Base-by-base conservation (phyloP, 1,284 basidiomycete genomes). In the Cystobasidium sp. region DNA sequence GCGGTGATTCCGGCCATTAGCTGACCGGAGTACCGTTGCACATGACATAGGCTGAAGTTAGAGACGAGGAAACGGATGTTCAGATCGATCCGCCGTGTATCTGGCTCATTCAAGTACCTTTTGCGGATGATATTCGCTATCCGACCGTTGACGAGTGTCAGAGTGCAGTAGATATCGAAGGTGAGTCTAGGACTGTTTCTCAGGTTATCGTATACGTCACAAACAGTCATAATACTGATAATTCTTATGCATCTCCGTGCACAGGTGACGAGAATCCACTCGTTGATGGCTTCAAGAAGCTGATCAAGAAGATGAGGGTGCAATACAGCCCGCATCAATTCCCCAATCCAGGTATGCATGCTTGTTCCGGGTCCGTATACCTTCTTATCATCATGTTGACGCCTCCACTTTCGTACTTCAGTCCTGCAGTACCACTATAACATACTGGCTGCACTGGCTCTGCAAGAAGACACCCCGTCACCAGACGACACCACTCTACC, bases 81-180 rank as follows among this genome's bases (percentile, higher is more conserved):
- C 87, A 93, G 86, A 86, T 87, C 52, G 88, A 91, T 66, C 93
- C 96, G 22, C 89, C 92, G 0, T 97, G 97, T 0, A 92, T 99
- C 81, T 93, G 98, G 83, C 85, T 98, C 66, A 91, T 97, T 75
- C 89, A 90, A 10, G 83, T 98, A 31, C 95, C 96, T 0, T 99
- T 91, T 80, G 91, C 92, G 7, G 96, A 99, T 80, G 97, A 99
- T 80, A 90, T 99, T 63, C 89, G 96, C 6, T 59, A 73, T 22
- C 65, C 71, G 39, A 55, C 49, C 10, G 37, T 52, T 18, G 51
- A 52, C 16, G 58, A 65, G n/a, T 65, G 56, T n/a, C 53, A 55
- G 44, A 66, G 62, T 61, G 70, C 53, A 43, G 53, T 65, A 16
- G 62, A 66, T 31, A 55, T 68, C 6, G 22, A 68, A 39, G 8